Base-by-base conservation (phyloP, 78 protist genomes). In the Cyanophora paradoxa region DNA sequence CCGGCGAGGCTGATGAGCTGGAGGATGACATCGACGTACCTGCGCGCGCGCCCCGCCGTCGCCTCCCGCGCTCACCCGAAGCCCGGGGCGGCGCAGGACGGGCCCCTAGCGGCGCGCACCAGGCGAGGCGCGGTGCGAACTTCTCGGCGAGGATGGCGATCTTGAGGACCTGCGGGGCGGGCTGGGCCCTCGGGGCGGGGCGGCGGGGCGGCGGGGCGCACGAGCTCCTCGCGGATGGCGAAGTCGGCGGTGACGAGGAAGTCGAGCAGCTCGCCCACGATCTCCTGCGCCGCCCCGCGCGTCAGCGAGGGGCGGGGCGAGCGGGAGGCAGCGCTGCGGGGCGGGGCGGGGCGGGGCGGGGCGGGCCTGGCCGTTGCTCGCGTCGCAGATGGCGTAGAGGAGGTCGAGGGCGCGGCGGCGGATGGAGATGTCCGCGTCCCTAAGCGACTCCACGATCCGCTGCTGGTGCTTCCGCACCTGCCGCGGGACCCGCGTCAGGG, bases 71-170 rank as follows among this genome's bases (percentile, higher is more conserved):
- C 48, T 14, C 26, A 14, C 59, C 28, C 13, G 59, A 17, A 14
- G 11, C 28, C 19, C 59, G 59, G 17, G 6, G 59, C 10, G 30
- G 30, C 52, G 13, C 52, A 16, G 52, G 13, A 44, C 10, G 13
- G 52, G 52, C 52, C 52, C n/a, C n/a, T 8, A 4, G 36, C 36
- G 2, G 63, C 10, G 63, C 83, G 81, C 90, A 93, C 96, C 98
- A 94, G 28, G 87, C 33, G 63, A 73, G 67, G 61, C 87, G 89
- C 6, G 74, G 37, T 39, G 96, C 87, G 72, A 72, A 94, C 26
- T 64, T 88, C 78, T 96, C 99, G 11, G 98, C 96, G 1, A 96
- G 82, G 68, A 93, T 89, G 81, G 98, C 98, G 46, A 94, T 89
- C 68, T 89, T 89, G 31, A 95, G 66, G 33, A 89, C 82, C 40